Evolutionary conservation across 2,329 filamentous ascomycete species (phyloP).

Genomic region (Trichoderma koningiopsis): DNA sequence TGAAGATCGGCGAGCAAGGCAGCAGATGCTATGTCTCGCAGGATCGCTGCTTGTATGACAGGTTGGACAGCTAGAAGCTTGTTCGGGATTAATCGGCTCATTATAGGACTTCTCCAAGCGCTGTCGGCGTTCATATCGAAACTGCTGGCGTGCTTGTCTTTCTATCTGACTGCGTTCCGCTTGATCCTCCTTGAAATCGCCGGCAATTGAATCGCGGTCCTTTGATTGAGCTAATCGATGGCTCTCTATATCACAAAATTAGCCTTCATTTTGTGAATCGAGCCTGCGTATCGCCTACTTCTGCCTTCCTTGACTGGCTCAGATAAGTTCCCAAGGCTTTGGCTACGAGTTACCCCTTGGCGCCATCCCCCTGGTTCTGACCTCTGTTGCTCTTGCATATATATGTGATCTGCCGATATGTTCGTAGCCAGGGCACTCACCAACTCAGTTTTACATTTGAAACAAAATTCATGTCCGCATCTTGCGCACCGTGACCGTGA

Average conservation of each 20-base stretch:
- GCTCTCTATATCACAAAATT: not conserved
- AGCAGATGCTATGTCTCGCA: slow-evolving; percentile 22
- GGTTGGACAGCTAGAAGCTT: slow-evolving; percentile 6
- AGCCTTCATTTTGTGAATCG: not conserved
- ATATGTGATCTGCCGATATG: not conserved
- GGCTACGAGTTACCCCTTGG: slow-evolving; percentile 1
- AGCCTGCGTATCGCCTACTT: not conserved
- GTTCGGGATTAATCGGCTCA: not conserved
- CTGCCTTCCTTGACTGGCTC: not conserved
- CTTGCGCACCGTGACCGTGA: slow-evolving; percentile 46
- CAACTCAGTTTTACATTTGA: slow-evolving; percentile 48
- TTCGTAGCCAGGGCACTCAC: slow-evolving; percentile 13
- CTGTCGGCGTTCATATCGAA: slow-evolving; percentile 17
- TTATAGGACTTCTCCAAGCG: slow-evolving; percentile 13
- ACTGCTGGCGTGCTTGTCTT: slow-evolving; percentile 1
- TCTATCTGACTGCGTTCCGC: not conserved
- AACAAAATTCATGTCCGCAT: slow-evolving; percentile 56
- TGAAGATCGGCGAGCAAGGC: slow-evolving; percentile 16
- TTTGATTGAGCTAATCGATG: not conserved
- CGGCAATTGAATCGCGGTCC: not conserved
- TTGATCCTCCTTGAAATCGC: not conserved
- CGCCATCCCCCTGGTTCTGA: not conserved
- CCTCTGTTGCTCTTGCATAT: not conserved
- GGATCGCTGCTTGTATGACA: slow-evolving; percentile 6
- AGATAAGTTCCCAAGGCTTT: slow-evolving; percentile 1